Base-by-base conservation (phyloP, 106 monocot genomes). In the Acanthochlamys bracteata region DNA sequence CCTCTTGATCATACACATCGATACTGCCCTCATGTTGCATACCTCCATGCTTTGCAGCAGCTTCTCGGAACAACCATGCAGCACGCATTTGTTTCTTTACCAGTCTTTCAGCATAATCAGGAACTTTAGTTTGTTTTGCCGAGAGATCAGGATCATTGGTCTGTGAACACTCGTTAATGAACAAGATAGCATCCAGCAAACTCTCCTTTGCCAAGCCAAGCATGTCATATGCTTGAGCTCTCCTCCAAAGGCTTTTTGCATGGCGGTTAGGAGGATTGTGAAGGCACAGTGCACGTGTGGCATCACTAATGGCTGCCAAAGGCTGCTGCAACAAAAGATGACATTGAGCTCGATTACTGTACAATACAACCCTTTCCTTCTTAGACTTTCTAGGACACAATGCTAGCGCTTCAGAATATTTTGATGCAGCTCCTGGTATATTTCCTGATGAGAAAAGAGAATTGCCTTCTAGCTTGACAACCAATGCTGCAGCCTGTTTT, bases 1-100 rank as follows among this genome's bases (percentile, higher is more conserved):
- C 84, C 21, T 81, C 86, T 66, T 84, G 79, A 39, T 74, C 89
- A 76, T 72, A 74, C 0, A 26, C 70, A 55, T 80, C 87, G 68
- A 26, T 54, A 73, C 69, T 74, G 51, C 69, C 70, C 63, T 89
- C 79, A 55, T 54, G 67, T 55, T 62, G 75, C 41, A 82, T 76
- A 65, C 79, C 84, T 10, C 91, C 96, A 75, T 88, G 96, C 43
- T 85, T 96, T 17, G 78, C 20, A 47, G 91, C 87, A 45, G 96
- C 96, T 65, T 96, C 96, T 79, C 91, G 83, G 71, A 96, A 96
- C 65, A 91, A 62, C 96, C 96, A 96, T 27, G 91, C 85, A 41
- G 80, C 78, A 56, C 82, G 68, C 88, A 96, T 96, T 69, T 91
- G 91, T 67, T 91, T 96, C 80, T 90, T 91, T 46, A 91, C 88